These are phyloP conservation scores for Graphiopsis chlorocephala DNA, from an alignment of 2,329 filamentous ascomycete species.

Conservation along the genomic window DNA sequence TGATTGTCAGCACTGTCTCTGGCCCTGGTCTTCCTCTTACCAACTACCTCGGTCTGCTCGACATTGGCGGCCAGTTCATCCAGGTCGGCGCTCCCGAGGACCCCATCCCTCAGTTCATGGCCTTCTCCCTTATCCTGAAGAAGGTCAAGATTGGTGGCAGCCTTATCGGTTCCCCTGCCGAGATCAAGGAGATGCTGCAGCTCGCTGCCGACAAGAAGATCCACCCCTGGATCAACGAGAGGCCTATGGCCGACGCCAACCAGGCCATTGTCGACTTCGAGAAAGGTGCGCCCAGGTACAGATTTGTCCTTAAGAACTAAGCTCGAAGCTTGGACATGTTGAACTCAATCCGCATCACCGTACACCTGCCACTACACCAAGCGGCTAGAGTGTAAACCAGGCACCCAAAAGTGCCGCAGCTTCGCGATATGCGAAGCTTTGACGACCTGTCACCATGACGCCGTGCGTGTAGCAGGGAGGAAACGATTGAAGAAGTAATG, in stretches of 20 bases:
- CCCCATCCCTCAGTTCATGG: slow-evolving; percentile 51
- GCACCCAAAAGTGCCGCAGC: not conserved
- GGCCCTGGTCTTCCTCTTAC: slow-evolving; percentile 59
- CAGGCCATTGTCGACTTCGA: slow-evolving; percentile 57
- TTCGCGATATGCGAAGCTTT: not conserved
- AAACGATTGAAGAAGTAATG: not conserved
- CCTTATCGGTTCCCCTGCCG: slow-evolving; percentile 51
- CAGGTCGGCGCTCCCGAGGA: slow-evolving; percentile 65
- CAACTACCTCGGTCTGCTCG: slow-evolving; percentile 59
- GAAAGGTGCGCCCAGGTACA: slow-evolving; percentile 51
- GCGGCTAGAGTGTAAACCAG: not conserved
- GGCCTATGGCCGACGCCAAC: slow-evolving; percentile 58
- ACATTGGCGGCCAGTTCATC: slow-evolving; percentile 58
- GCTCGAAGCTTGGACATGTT: not conserved
- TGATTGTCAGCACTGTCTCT: slow-evolving; percentile 59
- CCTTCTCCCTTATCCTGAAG: slow-evolving; percentile 57
- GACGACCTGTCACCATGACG: not conserved
- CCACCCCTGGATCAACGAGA: slow-evolving; percentile 61
- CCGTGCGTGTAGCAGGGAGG: not conserved
- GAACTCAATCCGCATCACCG: not conserved
- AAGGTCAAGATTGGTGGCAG: slow-evolving; percentile 45
- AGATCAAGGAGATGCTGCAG: slow-evolving; percentile 61
- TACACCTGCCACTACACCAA: not conserved
- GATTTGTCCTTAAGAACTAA: slow-evolving; percentile 38
- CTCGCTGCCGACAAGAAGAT: slow-evolving; percentile 59